phyloP scores from a whole-genome alignment of 2,329 filamentous ascomycete genomes.

The Sarocladiaceae sp. region DNA sequence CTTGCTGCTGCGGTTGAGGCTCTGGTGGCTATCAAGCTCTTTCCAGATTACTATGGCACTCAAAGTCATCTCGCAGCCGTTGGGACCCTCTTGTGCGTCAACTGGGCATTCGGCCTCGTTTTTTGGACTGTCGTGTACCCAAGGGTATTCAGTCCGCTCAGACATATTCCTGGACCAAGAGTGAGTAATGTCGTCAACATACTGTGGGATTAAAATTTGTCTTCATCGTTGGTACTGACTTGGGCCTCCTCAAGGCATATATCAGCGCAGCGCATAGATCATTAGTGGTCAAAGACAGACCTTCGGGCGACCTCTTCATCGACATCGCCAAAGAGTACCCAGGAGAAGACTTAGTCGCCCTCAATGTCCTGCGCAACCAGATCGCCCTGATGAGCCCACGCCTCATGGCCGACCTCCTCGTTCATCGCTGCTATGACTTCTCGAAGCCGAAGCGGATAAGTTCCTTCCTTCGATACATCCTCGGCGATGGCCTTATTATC shows the following conservation, averaged over 20 bases:
- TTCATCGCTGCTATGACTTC: slow-evolving; percentile 46
- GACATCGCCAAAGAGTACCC: slow-evolving; percentile 21
- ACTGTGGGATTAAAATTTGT: too few species aligned
- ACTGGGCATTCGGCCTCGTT: slow-evolving; percentile 12
- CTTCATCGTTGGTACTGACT: too few species aligned
- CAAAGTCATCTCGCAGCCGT: slow-evolving; percentile 15
- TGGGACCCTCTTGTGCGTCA: slow-evolving; percentile 8
- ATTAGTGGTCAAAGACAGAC: slow-evolving; percentile 17
- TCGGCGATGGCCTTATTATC: slow-evolving; percentile 56
- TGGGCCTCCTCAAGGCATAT: neutral
- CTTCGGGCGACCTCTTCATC: slow-evolving; percentile 21
- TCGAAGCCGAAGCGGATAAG: slow-evolving; percentile 43
- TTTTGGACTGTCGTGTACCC: slow-evolving; percentile 14
- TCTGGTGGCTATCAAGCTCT: slow-evolving; percentile 21
- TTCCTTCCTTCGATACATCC: slow-evolving; percentile 44
- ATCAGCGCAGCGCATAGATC: slow-evolving; percentile 17
- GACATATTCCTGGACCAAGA: slow-evolving; percentile 12
- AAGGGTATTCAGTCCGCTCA: slow-evolving; percentile 12
- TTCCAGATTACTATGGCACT: slow-evolving; percentile 16
- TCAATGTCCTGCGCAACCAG: slow-evolving; percentile 16
- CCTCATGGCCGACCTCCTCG: slow-evolving; percentile 21
- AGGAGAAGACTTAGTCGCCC: slow-evolving; percentile 17
- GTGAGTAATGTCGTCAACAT: slow-evolving; percentile 10
- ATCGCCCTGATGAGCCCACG: slow-evolving; percentile 19
- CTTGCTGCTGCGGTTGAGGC: slow-evolving; percentile 21